Conservation (phyloP, 2,329 filamentous ascomycete species). For the Microcyclospora tardicrescens region DNA sequence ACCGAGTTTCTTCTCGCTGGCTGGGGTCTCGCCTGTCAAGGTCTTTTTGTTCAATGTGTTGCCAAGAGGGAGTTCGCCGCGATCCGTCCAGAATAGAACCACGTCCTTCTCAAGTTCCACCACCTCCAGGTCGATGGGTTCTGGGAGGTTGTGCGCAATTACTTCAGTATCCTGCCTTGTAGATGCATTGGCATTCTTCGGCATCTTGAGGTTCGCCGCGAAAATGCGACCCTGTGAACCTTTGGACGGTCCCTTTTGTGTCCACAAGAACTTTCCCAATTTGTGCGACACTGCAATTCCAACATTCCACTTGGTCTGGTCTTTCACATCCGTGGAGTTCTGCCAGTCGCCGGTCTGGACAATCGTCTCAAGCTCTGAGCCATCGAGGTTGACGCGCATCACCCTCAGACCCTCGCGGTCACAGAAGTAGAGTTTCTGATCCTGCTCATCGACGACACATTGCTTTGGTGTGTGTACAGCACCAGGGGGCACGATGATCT, state of each 20-base stretch:
- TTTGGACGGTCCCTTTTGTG: slow-evolving; percentile 45
- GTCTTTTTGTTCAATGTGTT: slow-evolving; percentile 43
- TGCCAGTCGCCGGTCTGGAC: slow-evolving; percentile 23
- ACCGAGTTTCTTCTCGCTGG: slow-evolving; percentile 8
- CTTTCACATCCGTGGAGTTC: slow-evolving; percentile 15
- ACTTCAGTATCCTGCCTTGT: slow-evolving; percentile 31
- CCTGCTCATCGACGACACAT: slow-evolving; percentile 17
- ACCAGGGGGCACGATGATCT: no score
- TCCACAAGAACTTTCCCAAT: slow-evolving; percentile 43
- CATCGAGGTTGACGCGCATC: slow-evolving; percentile 24
- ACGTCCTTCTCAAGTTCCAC: no score
- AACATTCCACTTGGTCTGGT: slow-evolving; percentile 28
- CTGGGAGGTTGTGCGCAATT: slow-evolving; percentile 35
- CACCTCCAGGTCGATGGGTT: slow-evolving; percentile 46
- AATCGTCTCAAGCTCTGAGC: slow-evolving; percentile 25
- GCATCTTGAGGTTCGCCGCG: slow-evolving; percentile 32
- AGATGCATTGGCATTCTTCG: slow-evolving; percentile 21
- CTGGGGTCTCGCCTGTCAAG: slow-evolving; percentile 5
- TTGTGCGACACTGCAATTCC: slow-evolving; percentile 37
- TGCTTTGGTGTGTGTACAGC: slow-evolving; percentile 39
- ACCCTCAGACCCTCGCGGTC: slow-evolving; percentile 34
- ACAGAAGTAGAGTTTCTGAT: slow-evolving; percentile 27
- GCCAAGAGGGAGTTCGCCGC: slow-evolving; percentile 44
- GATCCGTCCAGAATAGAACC: slow-evolving; percentile 47
- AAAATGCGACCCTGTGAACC: slow-evolving; percentile 40